These are phyloP conservation scores for Candida anutae DNA, from an alignment of 1,139 yeast genomes.

Conservation along the genomic window DNA sequence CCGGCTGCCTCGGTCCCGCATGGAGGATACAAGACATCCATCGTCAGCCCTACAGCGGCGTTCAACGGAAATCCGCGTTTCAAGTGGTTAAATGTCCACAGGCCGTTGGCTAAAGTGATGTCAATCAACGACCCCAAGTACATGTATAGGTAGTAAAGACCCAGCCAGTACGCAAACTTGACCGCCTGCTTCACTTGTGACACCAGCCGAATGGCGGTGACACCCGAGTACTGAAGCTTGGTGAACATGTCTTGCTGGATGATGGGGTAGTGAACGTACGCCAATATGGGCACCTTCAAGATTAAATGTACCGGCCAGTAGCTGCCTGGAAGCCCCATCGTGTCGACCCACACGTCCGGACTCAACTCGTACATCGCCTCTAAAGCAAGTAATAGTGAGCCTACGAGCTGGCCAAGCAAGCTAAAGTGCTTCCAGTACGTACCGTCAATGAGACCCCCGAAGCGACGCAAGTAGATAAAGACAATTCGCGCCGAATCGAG, in stretches of 20 bases:
- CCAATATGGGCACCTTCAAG: constrained; percentile 64
- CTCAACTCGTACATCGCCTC: constrained; percentile 65
- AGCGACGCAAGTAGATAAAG: constrained; percentile 59
- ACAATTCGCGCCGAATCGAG: constrained; percentile 52
- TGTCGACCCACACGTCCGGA: constrained; percentile 92
- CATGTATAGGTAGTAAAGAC: constrained; percentile 53
- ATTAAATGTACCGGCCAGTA: constrained; percentile 52
- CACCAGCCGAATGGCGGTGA: constrained; percentile 4
- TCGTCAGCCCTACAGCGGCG: constrained; percentile 11
- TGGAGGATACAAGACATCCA: constrained; percentile 73
- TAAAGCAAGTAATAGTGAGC: constrained; percentile 58
- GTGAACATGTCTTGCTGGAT: constrained; percentile 80
- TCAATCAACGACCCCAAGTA: constrained; percentile 61
- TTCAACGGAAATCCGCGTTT: constrained; percentile 48
- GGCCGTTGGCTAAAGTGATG: constrained; percentile 69
- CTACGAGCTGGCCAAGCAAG: constrained; percentile 79
- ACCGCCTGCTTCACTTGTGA: neutral
- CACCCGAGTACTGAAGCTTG: constrained; percentile 36
- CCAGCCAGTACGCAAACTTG: constrained; percentile 68
- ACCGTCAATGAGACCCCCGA: constrained; percentile 57
- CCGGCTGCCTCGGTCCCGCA: constrained; percentile 57
- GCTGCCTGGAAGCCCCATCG: constrained; percentile 88
- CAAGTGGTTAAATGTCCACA: constrained; percentile 87
- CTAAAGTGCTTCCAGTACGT: constrained; percentile 74
- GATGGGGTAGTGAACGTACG: constrained; percentile 92